Evolutionary conservation across 2,329 filamentous ascomycete species (phyloP).

Genomic region (Bipolaris gigantea): DNA sequence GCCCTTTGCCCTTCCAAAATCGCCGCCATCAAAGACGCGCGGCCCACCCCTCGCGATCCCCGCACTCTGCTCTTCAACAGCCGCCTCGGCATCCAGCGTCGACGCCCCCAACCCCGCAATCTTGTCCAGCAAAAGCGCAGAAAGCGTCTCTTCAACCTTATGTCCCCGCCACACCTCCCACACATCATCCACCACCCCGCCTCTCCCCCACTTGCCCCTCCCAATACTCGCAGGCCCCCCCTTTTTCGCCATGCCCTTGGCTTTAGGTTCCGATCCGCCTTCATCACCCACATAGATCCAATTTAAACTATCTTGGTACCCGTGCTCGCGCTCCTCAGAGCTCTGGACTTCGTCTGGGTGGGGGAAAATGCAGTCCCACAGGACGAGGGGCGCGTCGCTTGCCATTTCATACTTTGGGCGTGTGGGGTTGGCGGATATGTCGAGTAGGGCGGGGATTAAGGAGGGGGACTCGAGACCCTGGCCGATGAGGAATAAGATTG

Average conservation of each 20-base stretch:
- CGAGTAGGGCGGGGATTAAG: constrained; percentile 73
- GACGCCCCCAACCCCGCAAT: constrained; percentile 49
- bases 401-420: constrained; percentile 90
- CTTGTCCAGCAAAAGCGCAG: constrained; percentile 71
- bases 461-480: constrained; percentile 80
- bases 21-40: constrained; percentile 62
- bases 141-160: constrained; percentile 89
- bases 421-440: constrained; percentile 69
- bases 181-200: constrained; percentile 55
- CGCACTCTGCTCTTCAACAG: constrained; percentile 11
- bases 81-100: constrained; percentile 24
- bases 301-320: constrained; percentile 62
- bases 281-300: constrained; percentile 83
- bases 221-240: constrained; percentile 20
- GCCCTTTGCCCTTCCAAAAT: constrained; percentile 57
- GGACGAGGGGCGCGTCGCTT: constrained; percentile 81
- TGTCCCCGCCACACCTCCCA: constrained; percentile 82
- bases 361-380: constrained; percentile 95
- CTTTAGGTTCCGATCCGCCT: constrained; percentile 52
- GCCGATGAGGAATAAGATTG: constrained; percentile 86
- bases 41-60: constrained; percentile 45
- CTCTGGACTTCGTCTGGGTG: constrained; percentile 44
- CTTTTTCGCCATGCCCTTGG: constrained; percentile 17
- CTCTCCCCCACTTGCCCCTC: constrained; percentile 40
- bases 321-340: constrained; percentile 42